Evolutionary conservation across 495 filamentous ascomycete species (phyloP).

Genomic region (Achaetomiella virescens): DNA sequence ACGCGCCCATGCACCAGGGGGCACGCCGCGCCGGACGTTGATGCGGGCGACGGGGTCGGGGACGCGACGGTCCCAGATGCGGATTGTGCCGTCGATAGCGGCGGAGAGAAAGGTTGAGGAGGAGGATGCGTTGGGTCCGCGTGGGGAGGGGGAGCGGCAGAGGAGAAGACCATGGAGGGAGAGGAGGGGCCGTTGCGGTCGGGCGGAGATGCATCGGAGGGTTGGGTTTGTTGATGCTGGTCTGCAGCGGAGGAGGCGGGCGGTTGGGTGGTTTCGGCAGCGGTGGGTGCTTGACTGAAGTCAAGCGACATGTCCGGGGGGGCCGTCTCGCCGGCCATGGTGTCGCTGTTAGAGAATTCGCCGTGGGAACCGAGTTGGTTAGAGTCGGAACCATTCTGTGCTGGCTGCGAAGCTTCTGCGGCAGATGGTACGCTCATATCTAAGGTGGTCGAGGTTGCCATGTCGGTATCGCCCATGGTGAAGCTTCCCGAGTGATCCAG

Average conservation of each 20-base stretch:
- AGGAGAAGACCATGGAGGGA: slow-evolving; percentile 27
- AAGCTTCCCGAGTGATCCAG: slow-evolving; percentile 45
- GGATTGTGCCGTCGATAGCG: slow-evolving; percentile 79
- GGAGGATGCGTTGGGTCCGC: slow-evolving; percentile 37
- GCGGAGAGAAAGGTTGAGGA: slow-evolving; percentile 80
- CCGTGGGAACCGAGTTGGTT: slow-evolving; percentile 3
- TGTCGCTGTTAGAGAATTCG: slow-evolving; percentile 12
- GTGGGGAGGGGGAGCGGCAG: slow-evolving; percentile 22
- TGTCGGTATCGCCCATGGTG: slow-evolving; percentile 28
- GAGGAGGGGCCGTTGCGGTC: slow-evolving; percentile 21
- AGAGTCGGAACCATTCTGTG: not conserved
- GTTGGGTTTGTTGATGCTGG: slow-evolving; percentile 11
- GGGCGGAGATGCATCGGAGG: slow-evolving; percentile 8
- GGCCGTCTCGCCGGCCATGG: slow-evolving; percentile 27
- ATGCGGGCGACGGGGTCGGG: slow-evolving; percentile 73
- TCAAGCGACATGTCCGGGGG: slow-evolving; percentile 20
- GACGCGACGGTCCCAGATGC: slow-evolving; percentile 84
- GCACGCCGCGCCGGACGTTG: slow-evolving; percentile 59
- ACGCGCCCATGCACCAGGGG: slow-evolving; percentile 98
- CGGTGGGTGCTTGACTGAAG: slow-evolving; percentile 14
- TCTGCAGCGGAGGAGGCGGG: slow-evolving; percentile 10
- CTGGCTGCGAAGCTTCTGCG: not conserved
- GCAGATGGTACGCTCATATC: slow-evolving; percentile 4
- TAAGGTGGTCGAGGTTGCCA: not conserved
- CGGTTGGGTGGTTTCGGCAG: slow-evolving; percentile 1